These are phyloP conservation scores for Paramarasmius palmivorus DNA, from an alignment of 1,284 basidiomycete species.

Conservation along the genomic window DNA sequence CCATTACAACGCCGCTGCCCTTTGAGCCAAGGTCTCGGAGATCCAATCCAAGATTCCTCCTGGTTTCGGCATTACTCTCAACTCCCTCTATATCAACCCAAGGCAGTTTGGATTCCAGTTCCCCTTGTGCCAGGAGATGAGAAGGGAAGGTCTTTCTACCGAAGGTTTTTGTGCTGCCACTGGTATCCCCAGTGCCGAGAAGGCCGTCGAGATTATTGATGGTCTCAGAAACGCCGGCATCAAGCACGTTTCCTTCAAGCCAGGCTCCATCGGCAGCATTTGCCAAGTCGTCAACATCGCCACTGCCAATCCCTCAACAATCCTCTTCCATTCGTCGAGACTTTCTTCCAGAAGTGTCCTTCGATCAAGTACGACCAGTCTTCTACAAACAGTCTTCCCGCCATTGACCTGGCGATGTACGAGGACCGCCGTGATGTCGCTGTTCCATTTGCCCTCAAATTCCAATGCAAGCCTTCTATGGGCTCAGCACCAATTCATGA, in stretches of 20 bases:
- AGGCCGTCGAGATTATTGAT: conserved; percentile 90
- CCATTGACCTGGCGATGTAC: conserved; percentile 77
- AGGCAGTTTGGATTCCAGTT: conserved; percentile 97
- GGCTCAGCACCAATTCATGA: conserved; percentile 96
- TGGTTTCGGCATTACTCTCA: conserved; percentile 91
- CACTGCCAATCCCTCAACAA: conserved; percentile 88
- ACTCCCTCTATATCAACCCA: conserved; percentile 98
- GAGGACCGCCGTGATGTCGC: conserved; percentile 82
- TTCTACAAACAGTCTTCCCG: no score
- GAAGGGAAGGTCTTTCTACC: conserved; percentile 90
- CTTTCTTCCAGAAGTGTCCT: conserved; percentile 87
- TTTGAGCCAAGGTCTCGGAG: conserved; percentile 88
- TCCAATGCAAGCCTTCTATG: conserved; percentile 86
- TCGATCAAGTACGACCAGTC: conserved; percentile 63
- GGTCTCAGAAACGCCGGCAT: conserved; percentile 80
- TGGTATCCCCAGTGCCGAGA: conserved; percentile 91
- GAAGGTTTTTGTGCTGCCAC: conserved; percentile 99
- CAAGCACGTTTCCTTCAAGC: conserved; percentile 96
- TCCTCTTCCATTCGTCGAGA: conserved; percentile 75
- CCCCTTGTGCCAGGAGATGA: conserved; percentile 97
- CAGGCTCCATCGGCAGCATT: conserved; percentile 95
- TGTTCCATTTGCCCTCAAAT: conserved; percentile 83
- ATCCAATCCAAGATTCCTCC: conserved; percentile 83
- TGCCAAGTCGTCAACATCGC: conserved; percentile 97
- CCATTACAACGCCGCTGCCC: conserved; percentile 88